Conservation (phyloP, 305 asterid species). For the Coffea humblotiana region DNA sequence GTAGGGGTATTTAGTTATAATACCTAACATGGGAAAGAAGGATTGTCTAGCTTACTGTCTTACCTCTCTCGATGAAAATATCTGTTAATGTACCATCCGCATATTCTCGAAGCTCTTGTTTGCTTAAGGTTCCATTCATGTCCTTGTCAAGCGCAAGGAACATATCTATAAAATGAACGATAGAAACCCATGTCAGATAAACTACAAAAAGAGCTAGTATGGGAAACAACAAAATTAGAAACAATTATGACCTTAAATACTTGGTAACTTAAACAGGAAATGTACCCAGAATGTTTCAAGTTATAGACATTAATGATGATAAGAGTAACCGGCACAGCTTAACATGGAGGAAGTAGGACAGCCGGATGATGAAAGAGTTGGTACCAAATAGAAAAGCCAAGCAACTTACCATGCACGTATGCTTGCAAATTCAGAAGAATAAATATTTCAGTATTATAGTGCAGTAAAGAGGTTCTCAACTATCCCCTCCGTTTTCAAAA, state of each 20-base stretch:
- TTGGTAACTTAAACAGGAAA: not conserved
- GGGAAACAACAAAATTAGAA: not conserved
- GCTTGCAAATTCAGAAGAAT: not conserved
- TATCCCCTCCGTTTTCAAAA: not conserved
- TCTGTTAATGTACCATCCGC: conserved; percentile 95
- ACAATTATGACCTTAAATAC: not conserved
- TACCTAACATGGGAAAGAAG: not conserved
- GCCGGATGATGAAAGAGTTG: not conserved
- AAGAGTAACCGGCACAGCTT: not conserved
- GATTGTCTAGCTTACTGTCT: not conserved
- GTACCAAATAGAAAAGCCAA: not conserved
- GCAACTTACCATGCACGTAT: not conserved
- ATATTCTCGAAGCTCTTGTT: conserved; percentile 94
- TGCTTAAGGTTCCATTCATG: conserved; percentile 89
- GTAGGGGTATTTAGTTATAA: not conserved
- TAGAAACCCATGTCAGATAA: not conserved
- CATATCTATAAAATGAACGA: conserved; percentile 62
- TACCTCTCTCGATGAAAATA: conserved; percentile 97
- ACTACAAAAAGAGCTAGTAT: not conserved
- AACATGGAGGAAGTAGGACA: not conserved
- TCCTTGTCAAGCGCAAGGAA: conserved; percentile 99
- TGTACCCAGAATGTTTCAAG: not conserved
- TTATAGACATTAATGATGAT: not conserved
- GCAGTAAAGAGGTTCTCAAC: not conserved
- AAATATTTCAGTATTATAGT: not conserved